A percentile compares a stretch with the other conserved stretches of the same genome.
Conservation (phyloP, 225 moss, liverwort and hornwort genomes). For the Ulota crispa region DNA sequence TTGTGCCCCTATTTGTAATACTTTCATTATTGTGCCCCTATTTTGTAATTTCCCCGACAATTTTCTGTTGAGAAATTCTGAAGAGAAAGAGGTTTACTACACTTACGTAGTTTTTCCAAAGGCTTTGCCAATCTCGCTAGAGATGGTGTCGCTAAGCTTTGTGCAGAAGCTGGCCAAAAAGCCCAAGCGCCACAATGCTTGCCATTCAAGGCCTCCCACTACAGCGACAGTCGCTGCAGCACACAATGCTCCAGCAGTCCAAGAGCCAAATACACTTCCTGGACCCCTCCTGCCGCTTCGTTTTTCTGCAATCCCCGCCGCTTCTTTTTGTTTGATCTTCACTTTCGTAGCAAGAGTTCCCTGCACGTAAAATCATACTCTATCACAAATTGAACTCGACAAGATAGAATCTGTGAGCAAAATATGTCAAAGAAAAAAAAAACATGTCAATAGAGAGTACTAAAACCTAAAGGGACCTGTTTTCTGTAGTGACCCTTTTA, state of each 20-base stretch:
- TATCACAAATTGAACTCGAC: neutral
- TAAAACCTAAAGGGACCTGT: neutral
- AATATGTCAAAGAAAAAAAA: neutral
- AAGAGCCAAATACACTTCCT: slow-evolving; percentile 88
- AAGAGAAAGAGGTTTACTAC: neutral
- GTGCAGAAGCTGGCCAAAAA: slow-evolving; percentile 96
- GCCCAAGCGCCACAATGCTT: slow-evolving; percentile 71
- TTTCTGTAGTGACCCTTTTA: neutral
- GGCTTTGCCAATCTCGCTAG: slow-evolving; percentile 97
- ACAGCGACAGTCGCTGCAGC: slow-evolving; percentile 57
- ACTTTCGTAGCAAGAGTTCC: slow-evolving; percentile 84
- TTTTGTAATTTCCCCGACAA: no score
- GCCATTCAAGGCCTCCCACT: slow-evolving; percentile 60
- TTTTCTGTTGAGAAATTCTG: neutral
- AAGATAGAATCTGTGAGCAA: neutral
- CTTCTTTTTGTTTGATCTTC: slow-evolving; percentile 88
- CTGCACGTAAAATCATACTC: slow-evolving; percentile 33
- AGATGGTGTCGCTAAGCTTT: slow-evolving; percentile 92
- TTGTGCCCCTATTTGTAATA: no score
- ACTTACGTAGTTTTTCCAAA: slow-evolving; percentile 89
- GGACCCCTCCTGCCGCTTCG: slow-evolving; percentile 89
- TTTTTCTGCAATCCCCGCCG: slow-evolving; percentile 90
- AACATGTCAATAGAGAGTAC: neutral
- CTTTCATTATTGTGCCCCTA: no score
- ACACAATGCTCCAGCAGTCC: slow-evolving; percentile 79